Base-by-base conservation (phyloP, 352 stramenopile species). In the Pythium rhizo-oryzae region DNA sequence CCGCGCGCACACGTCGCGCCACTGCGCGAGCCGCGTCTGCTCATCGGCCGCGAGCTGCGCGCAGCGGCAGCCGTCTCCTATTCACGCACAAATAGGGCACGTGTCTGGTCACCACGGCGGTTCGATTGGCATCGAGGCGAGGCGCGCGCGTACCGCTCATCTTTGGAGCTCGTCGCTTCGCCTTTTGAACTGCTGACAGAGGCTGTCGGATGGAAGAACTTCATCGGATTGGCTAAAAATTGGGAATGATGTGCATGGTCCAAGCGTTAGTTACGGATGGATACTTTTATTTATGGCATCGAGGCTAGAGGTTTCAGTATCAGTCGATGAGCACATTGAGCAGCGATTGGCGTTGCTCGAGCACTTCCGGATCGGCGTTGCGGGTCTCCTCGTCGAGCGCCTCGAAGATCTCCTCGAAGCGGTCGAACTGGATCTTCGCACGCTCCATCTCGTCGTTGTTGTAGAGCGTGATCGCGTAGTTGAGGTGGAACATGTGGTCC, bases 401-500 rank as follows among this genome's bases (percentile, higher is more conserved):
- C 47, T 93, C 79, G 25, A 92, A 94, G 21, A 96, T 81, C 57
- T 91, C 81, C 61, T 96, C 87, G 44, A 96, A 97, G 59, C 77
- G 78, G 62, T 92, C 79, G 46, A 96, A 96, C 55, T 97, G 87
- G 44, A 92, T 78, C 65, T 85, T 91, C 16, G 88, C 82, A 15
- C 82, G 83, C 71, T 96, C 89, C 77, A 94, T 92, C 63, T 96
- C 85, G 76, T 95, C 88, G 72, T 96, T 94, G 74, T 95, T 96
- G 77, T 91, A 94, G 23, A 97, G 77, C 59, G 84, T 92, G 65
- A 96, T 93, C 46, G 90, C 84, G 63, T 94, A 97, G 70, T 97
- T 97, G 7, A 97, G 71, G 67, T 95, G 89, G 62, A 94, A 94
- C 77, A 93, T 75, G 77, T 94, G 86, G 55, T 93, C 85, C 44